Percentiles rank a stretch among this genome's conserved stretches.
Conservation (phyloP, 495 filamentous ascomycete species). For the Talaromyces nanjingensis region DNA sequence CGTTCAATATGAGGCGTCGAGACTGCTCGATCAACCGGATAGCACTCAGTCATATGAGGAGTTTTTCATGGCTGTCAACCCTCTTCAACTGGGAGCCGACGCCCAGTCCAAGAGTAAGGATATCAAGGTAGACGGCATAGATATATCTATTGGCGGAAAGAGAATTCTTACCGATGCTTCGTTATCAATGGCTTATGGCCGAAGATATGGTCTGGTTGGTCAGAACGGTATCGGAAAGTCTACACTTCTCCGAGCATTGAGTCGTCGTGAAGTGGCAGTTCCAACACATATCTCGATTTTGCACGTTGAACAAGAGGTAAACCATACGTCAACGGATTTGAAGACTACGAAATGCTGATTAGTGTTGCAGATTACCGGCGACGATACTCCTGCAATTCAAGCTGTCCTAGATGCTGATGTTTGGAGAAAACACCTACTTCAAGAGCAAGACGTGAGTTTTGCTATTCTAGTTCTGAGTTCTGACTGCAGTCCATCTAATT, state of each 20-base stretch:
- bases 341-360: constrained; percentile 8
- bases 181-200: constrained; percentile 85
- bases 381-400: constrained; percentile 92
- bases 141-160: constrained; percentile 83
- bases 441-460: constrained; percentile 70
- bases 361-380: constrained; percentile 68
- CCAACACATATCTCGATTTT: constrained; percentile 97
- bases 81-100: constrained; percentile 77
- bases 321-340: constrained; percentile 7
- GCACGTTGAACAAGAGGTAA: constrained; percentile 96
- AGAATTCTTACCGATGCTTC: constrained; percentile 87
- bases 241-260: constrained; percentile 85
- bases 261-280: constrained; percentile 87
- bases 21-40: constrained; percentile 73
- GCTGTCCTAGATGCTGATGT: constrained; percentile 97
- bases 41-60: constrained; percentile 95
- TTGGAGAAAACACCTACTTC: constrained; percentile 92
- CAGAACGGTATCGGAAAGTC: constrained; percentile 99
- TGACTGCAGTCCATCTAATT: neutral
- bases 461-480: neutral
- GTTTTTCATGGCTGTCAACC: constrained; percentile 99
- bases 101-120: constrained; percentile 86
- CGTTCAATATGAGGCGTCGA: constrained; percentile 94
- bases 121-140: constrained; percentile 94
- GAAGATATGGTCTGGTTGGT: constrained; percentile 94